A percentile compares a stretch with the other conserved stretches of the same genome.
phyloP scores from a whole-genome alignment of 225 moss, liverwort and hornwort species.

The Pseudisothecium myosuroides region DNA sequence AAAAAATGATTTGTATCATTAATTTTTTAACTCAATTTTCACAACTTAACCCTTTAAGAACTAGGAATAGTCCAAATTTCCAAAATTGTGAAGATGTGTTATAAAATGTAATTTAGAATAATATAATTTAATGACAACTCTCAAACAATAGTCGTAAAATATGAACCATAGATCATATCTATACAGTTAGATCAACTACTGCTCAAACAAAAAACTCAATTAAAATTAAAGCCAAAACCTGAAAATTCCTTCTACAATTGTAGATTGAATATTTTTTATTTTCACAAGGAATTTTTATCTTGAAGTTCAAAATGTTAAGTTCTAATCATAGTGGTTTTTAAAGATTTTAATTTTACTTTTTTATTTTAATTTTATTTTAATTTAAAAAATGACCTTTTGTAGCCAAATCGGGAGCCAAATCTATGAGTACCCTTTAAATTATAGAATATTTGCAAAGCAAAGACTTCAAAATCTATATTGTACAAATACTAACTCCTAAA shows the following conservation, averaged over 20 bases:
- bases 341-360: background rate
- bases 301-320: background rate
- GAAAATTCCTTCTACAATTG: too few species aligned
- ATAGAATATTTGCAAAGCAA: background rate
- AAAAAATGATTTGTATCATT: background rate
- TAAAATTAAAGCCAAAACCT: background rate
- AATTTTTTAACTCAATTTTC: background rate
- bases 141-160: background rate
- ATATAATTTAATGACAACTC: background rate
- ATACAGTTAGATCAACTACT: rapidly evolving
- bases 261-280: background rate
- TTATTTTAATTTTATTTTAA: background rate
- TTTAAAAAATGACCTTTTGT: rapidly evolving
- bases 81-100: background rate
- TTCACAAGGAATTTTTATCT: background rate
- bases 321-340: background rate
- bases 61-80: rapidly evolving
- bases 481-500: rapidly evolving
- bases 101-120: background rate
- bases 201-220: background rate
- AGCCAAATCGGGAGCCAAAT: too few species aligned
- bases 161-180: background rate
- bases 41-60: background rate
- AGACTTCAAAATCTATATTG: background rate
- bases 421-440: rapidly evolving